Conservation (phyloP, 495 filamentous ascomycete species). For the Lasiosphaeriaceae sp. region DNA sequence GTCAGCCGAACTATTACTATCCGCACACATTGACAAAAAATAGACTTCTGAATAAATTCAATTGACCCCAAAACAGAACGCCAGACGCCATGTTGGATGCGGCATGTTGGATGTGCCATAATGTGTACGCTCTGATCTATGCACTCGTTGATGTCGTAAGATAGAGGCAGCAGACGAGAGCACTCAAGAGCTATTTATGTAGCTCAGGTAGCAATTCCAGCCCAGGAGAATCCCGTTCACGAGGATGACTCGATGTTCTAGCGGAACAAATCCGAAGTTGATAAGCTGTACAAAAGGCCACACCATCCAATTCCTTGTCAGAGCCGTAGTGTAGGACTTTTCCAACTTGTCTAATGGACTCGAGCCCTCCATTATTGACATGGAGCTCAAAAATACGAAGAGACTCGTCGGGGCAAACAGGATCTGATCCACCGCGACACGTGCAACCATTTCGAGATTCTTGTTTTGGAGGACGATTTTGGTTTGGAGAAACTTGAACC, state of each 20-base stretch:
- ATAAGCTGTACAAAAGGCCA: constrained; percentile 1
- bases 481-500: constrained; percentile 1
- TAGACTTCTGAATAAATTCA: no score
- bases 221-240: neutral
- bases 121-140: no score
- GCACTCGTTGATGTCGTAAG: no score
- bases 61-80: no score
- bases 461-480: neutral
- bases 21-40: no score
- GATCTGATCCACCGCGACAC: neutral
- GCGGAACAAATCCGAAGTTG: neutral
- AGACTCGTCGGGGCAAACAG: neutral
- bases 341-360: constrained; percentile 2
- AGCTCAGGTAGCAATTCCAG: constrained; percentile 1
- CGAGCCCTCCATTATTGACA: constrained; percentile 1
- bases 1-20: no score
- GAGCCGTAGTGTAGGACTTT: constrained; percentile 1
- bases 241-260: neutral
- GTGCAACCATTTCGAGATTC: neutral
- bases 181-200: neutral
- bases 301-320: neutral
- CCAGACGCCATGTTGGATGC: no score
- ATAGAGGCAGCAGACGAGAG: neutral
- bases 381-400: constrained; percentile 1
- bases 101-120: no score